These are phyloP conservation scores for Bidens hawaiensis DNA, from an alignment of 140 eudicot genomes.

Conservation along the genomic window DNA sequence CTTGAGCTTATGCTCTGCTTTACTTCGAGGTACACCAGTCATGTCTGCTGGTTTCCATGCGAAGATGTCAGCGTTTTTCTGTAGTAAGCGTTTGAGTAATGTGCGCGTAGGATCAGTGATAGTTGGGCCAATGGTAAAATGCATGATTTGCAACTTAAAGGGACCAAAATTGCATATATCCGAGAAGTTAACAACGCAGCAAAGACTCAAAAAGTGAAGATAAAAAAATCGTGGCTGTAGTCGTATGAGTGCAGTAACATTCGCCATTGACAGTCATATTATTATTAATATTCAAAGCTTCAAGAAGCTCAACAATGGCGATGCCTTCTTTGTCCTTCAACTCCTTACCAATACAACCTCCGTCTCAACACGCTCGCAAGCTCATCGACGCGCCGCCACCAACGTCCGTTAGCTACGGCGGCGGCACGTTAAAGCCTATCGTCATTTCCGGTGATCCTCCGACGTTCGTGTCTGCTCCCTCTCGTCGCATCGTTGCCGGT, in stretches of 20 bases:
- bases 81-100: too few species aligned
- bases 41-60: too few species aligned
- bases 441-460: constrained; percentile 77
- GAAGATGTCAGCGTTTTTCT: too few species aligned
- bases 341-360: constrained; percentile 44
- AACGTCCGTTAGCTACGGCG: constrained; percentile 20
- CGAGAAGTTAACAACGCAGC: background rate
- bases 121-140: too few species aligned
- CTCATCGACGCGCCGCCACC: constrained; percentile 17
- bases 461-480: constrained; percentile 95
- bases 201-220: constrained; percentile 10
- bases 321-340: constrained; percentile 54
- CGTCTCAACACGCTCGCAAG: constrained; percentile 39
- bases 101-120: too few species aligned
- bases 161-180: constrained; percentile 6
- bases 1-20: too few species aligned
- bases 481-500: constrained; percentile 97
- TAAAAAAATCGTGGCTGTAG: constrained; percentile 33
- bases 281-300: too few species aligned
- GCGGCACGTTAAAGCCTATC: constrained; percentile 59
- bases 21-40: too few species aligned
- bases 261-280: constrained; percentile 18
- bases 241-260: background rate
- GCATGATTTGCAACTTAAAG: background rate
- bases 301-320: constrained; percentile 25